Evolutionary conservation across 352 stramenopile species (phyloP).

Genomic region (Peronospora tabacina): DNA sequence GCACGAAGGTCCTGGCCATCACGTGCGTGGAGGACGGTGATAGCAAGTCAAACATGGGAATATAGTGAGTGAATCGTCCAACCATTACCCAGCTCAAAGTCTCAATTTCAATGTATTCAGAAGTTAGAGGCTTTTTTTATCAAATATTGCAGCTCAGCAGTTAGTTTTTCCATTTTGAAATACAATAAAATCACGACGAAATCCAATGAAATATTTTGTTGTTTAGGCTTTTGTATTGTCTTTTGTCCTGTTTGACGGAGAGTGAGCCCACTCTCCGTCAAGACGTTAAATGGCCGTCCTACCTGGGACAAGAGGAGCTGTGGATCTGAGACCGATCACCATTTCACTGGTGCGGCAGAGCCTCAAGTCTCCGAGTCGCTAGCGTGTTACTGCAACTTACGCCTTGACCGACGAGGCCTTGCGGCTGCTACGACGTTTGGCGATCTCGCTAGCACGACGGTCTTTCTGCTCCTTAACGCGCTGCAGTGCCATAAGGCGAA

Average conservation of each 20-base stretch:
- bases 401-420: conserved; percentile 90
- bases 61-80: conserved; percentile 15
- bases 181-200: too few species aligned
- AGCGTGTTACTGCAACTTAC: conserved; percentile 39
- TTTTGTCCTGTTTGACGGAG: conserved; percentile 41
- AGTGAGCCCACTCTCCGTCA: conserved; percentile 14
- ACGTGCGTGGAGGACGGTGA: conserved; percentile 57
- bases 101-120: conserved; percentile 19
- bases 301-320: conserved; percentile 16
- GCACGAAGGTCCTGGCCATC: conserved; percentile 27
- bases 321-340: conserved; percentile 1
- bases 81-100: conserved; percentile 20
- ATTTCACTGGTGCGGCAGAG: conserved; percentile 9
- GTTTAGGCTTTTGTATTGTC: conserved; percentile 25
- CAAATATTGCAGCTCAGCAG: too few species aligned
- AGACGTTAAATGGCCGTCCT: conserved; percentile 5
- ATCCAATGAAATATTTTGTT: too few species aligned
- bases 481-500: conserved; percentile 93
- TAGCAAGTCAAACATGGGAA: conserved; percentile 8
- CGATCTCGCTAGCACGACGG: conserved; percentile 94
- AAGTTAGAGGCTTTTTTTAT: too few species aligned
- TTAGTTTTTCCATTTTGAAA: too few species aligned
- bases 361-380: conserved; percentile 15
- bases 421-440: conserved; percentile 96
- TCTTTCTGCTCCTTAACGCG: conserved; percentile 98